Base-by-base conservation (phyloP, 805 yeast species). In the Teunomyces panamensis region DNA sequence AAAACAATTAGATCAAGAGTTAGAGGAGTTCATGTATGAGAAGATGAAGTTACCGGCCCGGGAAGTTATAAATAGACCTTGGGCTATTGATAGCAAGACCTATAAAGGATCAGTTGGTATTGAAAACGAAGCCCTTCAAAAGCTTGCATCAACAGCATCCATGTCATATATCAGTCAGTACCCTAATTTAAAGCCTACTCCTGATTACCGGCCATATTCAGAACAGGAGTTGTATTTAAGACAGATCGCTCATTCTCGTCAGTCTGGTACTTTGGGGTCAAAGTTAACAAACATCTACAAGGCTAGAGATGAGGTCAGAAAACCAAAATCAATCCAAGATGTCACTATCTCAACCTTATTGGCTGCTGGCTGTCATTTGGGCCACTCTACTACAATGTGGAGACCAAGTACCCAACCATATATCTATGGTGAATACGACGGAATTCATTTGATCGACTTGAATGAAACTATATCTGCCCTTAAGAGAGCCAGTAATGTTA, bases 361-460 rank as follows among this genome's bases (percentile, higher is more conserved):
- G 66, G 92, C 97, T 3, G 89, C 97, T 0, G 97, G 97, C 45
- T 92, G 92, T 41, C 99, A 94, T 66, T 73, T 94, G 56, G 99
- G 99, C 27, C 97, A 92, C 57, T 79, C 96, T n/a, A 85, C 81
- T 30, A 74, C 85, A 3, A 73, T 85, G 51, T 86, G 84, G 81
- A 82, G 95, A 56, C 83, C 90, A 8, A 78, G 86, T 26, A 88
- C 91, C 44, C 92, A 90, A 66, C 91, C 95, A 9, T 94, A 77
- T 64, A 78, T 92, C 39, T 85, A 85, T 60, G 99, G 98, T 47
- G 85, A 80, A 53, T 89, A 94, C 59, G 84, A 89, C 51, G 96
- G 90, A n/a, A 77, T 94, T 48, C 96, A 90, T 65, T 80, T 94
- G 45, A 91, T 94, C 56, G 96, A 92, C 65, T 74, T 91, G 56